Conservation (phyloP, 2,329 filamentous ascomycete species). For the Leptographium radiaticola region DNA sequence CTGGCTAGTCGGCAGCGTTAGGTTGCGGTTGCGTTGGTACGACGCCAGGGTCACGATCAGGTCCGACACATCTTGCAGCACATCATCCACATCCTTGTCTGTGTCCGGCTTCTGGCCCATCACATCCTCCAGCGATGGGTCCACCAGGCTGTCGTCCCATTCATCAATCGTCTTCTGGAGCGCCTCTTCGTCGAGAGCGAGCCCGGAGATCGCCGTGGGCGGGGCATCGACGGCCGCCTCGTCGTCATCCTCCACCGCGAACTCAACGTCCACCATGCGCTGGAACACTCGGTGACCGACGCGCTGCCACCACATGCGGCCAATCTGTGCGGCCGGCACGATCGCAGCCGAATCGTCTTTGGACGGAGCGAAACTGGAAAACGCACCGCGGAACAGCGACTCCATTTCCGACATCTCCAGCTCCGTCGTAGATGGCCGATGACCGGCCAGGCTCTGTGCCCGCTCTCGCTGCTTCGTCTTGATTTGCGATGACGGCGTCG, state of each 20-base stretch:
- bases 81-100: conserved; percentile 52
- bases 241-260: conserved; percentile 22
- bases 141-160: conserved; percentile 44
- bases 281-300: conserved; percentile 53
- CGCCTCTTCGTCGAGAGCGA: conserved; percentile 32
- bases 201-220: conserved; percentile 11
- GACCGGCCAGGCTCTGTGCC: conserved; percentile 52
- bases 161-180: conserved; percentile 42
- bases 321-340: conserved; percentile 52
- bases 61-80: conserved; percentile 61
- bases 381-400: conserved; percentile 60
- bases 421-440: conserved; percentile 41
- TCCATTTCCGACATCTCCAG: conserved; percentile 56
- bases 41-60: conserved; percentile 65
- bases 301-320: conserved; percentile 66
- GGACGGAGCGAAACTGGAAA: conserved; percentile 67
- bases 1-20: conserved; percentile 52
- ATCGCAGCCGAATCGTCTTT: conserved; percentile 62
- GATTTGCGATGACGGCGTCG: conserved; percentile 38
- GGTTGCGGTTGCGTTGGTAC: conserved; percentile 66
- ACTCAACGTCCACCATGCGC: conserved; percentile 44
- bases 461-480: conserved; percentile 58
- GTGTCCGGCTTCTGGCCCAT: conserved; percentile 37
- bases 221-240: conserved; percentile 15
- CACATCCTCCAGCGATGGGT: conserved; percentile 42